Conservation (phyloP, 2,329 filamentous ascomycete species). For the Talaromyces sp. region DNA sequence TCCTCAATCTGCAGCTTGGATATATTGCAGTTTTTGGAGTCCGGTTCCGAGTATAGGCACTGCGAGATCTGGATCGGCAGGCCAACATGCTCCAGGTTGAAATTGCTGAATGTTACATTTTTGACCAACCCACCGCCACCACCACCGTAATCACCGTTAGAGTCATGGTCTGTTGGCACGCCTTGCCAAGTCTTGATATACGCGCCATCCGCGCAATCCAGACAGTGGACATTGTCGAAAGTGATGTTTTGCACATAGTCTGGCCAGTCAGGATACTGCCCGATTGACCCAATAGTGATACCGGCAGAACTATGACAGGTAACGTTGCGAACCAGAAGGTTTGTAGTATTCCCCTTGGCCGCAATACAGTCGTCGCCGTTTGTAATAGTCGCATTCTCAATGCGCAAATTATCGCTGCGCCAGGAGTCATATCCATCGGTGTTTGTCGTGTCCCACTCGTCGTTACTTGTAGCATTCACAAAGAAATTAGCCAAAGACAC, state of each 20-base stretch:
- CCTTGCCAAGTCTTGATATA: constrained; percentile 25
- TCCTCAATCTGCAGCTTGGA: constrained; percentile 39
- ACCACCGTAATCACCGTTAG: constrained; percentile 18
- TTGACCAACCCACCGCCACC: constrained; percentile 19
- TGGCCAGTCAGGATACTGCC: constrained; percentile 29
- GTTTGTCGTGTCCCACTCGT: constrained; percentile 43
- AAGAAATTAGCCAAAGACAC: constrained; percentile 50
- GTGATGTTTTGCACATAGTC: constrained; percentile 35
- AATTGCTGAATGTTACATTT: constrained; percentile 19
- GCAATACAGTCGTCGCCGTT: constrained; percentile 35
- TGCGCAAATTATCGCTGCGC: constrained; percentile 44
- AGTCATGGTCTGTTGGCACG: constrained; percentile 12
- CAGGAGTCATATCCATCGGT: constrained; percentile 49
- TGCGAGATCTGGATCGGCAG: constrained; percentile 22
- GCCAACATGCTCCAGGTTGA: constrained; percentile 18
- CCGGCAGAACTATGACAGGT: constrained; percentile 34
- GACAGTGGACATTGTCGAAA: constrained; percentile 25
- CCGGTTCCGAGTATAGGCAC: constrained; percentile 17
- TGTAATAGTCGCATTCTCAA: constrained; percentile 42
- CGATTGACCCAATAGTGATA: constrained; percentile 36
- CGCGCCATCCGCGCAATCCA: constrained; percentile 17
- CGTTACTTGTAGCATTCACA: constrained; percentile 44
- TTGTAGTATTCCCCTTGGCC: constrained; percentile 37
- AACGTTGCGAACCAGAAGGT: constrained; percentile 34
- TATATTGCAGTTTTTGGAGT: constrained; percentile 1